A percentile compares a stretch with the other conserved stretches of the same genome.
Evolutionary conservation across 176 grass and related monocot species (phyloP).

Genomic region (Oryza brachyantha): DNA sequence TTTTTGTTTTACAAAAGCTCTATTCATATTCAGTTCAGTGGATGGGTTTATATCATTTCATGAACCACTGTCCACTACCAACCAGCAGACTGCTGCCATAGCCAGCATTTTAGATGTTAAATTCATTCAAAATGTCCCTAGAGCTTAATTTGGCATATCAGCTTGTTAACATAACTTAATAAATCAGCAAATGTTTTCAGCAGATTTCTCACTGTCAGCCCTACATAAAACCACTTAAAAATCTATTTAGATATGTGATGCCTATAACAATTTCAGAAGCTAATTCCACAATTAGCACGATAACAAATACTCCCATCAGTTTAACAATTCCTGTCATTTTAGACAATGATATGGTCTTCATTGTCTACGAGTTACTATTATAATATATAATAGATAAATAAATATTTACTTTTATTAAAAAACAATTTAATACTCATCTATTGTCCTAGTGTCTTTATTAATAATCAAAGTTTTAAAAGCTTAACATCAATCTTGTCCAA

Average conservation of each 20-base stretch:
- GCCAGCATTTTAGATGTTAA: not conserved
- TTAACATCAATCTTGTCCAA: no score
- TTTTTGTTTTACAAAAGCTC: no score
- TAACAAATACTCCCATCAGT: no score
- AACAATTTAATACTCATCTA: no score
- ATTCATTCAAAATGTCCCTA: not conserved
- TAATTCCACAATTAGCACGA: not conserved
- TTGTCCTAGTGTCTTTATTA: no score
- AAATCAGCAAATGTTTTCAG: not conserved
- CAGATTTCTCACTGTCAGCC: not conserved
- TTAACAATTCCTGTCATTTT: no score
- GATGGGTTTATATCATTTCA: not conserved
- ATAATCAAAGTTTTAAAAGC: no score
- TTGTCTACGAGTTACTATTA: no score
- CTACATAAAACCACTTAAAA: not conserved
- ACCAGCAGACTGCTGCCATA: not conserved
- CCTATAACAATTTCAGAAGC: not conserved
- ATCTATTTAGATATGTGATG: not conserved
- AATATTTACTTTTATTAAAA: no score
- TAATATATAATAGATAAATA: no score
- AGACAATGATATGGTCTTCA: no score
- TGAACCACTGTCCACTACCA: no score
- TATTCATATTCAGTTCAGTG: not conserved
- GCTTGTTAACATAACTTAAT: not conserved
- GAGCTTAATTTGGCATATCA: not conserved